These are phyloP conservation scores for Polychaeton citri DNA, from an alignment of 2,329 filamentous ascomycete genomes.

Conservation along the genomic window DNA sequence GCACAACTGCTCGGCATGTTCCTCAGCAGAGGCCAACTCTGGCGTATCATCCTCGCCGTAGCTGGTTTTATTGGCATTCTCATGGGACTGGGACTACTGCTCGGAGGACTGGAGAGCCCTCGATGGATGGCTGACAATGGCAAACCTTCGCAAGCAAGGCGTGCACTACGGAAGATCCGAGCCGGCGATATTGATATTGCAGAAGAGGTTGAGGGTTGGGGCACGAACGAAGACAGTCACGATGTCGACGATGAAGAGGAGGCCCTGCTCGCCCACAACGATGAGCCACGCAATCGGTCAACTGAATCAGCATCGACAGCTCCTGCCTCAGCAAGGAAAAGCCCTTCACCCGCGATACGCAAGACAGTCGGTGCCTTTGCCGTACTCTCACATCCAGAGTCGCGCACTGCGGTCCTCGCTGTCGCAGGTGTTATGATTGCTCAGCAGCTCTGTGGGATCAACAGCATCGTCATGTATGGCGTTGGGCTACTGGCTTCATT, in stretches of 20 bases:
- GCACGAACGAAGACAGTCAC: conserved; percentile 17
- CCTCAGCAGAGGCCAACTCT: conserved; percentile 62
- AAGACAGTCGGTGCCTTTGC: conserved; percentile 30
- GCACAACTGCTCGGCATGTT: conserved; percentile 82
- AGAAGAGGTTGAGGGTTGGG: conserved; percentile 51
- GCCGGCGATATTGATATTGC: conserved; percentile 56
- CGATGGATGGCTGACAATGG: conserved; percentile 66
- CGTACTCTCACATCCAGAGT: conserved; percentile 53
- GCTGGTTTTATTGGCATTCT: conserved; percentile 55
- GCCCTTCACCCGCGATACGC: background rate
- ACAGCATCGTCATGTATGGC: conserved; percentile 97
- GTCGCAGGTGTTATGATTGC: conserved; percentile 88
- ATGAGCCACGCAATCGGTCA: conserved; percentile 8
- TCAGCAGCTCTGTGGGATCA: conserved; percentile 84
- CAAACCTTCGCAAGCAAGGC: conserved; percentile 47
- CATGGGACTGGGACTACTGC: conserved; percentile 56
- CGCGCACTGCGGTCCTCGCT: conserved; percentile 71
- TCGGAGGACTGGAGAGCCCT: conserved; percentile 71
- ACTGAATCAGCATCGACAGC: conserved; percentile 19
- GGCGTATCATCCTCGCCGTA: conserved; percentile 69
- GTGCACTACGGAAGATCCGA: conserved; percentile 60
- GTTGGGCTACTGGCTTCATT: conserved; percentile 75
- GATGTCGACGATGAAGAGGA: conserved; percentile 50
- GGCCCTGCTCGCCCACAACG: conserved; percentile 44
- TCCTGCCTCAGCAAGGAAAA: conserved; percentile 24